Percentiles rank a stretch among this genome's conserved stretches.
Evolutionary conservation across 345 rosid genomes (phyloP).

Genomic region (Eucalyptus shirleyi): DNA sequence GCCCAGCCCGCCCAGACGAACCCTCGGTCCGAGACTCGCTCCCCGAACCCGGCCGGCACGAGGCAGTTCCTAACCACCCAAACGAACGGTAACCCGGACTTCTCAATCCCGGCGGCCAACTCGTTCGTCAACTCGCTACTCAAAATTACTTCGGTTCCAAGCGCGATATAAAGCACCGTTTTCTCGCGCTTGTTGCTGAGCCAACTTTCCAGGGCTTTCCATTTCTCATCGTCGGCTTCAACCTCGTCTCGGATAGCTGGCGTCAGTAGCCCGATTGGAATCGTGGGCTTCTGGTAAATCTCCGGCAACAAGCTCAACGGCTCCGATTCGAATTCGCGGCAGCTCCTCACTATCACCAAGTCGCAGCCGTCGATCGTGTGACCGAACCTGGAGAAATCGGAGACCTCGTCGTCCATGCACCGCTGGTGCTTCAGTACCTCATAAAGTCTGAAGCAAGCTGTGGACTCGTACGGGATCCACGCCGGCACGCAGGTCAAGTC

Average conservation of each 20-base stretch:
- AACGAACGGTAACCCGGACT: not conserved
- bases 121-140: not conserved
- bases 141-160: not conserved
- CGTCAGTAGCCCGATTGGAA: not conserved
- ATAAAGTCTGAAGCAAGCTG: not conserved
- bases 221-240: not conserved
- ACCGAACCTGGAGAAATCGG: not conserved
- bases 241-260: not conserved
- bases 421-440: not conserved
- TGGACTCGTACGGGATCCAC: constrained; percentile 10
- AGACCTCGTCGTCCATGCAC: not conserved
- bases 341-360: not conserved
- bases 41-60: not conserved
- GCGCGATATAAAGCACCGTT: not conserved
- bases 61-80: not conserved
- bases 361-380: not conserved
- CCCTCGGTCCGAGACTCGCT: not conserved
- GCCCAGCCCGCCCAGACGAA: constrained; percentile 1
- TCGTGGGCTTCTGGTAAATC: not conserved
- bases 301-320: not conserved
- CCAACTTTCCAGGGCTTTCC: not conserved
- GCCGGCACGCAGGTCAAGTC: constrained; percentile 9
- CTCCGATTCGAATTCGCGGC: not conserved
- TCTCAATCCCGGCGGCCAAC: constrained; percentile 7
- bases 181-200: not conserved